Percentiles rank a stretch among this genome's conserved stretches.
phyloP scores from a whole-genome alignment of 331 rosid genomes.

The Quercus tomentella region DNA sequence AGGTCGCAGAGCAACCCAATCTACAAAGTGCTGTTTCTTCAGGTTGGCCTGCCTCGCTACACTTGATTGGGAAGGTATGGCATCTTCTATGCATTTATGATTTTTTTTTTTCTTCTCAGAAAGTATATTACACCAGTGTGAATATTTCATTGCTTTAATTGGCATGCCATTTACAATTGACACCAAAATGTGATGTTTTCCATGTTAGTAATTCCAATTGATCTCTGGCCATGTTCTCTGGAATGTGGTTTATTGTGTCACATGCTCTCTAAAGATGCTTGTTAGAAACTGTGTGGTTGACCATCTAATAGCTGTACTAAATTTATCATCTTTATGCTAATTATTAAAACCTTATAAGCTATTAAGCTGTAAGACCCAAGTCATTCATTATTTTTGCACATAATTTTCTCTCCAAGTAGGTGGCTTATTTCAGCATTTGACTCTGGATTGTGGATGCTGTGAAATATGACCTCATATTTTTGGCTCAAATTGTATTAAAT shows the following conservation, averaged over 20 bases:
- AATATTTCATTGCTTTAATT: not conserved
- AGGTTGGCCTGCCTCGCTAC: constrained; percentile 91
- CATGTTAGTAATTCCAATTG: not conserved
- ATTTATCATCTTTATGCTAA: not conserved
- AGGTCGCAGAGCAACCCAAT: constrained; percentile 50
- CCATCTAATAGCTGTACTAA: not conserved
- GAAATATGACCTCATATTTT: not conserved
- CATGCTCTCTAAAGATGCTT: not conserved
- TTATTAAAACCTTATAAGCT: not conserved
- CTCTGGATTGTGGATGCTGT: not conserved
- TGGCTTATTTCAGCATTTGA: not conserved
- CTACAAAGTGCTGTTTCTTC: constrained; percentile 62
- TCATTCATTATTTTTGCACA: not conserved
- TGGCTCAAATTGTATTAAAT: not conserved
- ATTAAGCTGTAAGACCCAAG: not conserved
- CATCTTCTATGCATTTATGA: not conserved
- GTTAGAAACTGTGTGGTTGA: not conserved
- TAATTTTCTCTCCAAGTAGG: not conserved
- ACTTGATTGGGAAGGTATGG: constrained; percentile 93
- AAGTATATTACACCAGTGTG: not conserved
- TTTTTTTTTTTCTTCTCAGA: not conserved
- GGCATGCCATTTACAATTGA: not conserved
- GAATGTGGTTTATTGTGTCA: not conserved
- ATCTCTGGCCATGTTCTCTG: not conserved
- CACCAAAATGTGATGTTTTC: not conserved